phyloP scores from a whole-genome alignment of 208 protist species.

The Leishmania braziliensis region DNA sequence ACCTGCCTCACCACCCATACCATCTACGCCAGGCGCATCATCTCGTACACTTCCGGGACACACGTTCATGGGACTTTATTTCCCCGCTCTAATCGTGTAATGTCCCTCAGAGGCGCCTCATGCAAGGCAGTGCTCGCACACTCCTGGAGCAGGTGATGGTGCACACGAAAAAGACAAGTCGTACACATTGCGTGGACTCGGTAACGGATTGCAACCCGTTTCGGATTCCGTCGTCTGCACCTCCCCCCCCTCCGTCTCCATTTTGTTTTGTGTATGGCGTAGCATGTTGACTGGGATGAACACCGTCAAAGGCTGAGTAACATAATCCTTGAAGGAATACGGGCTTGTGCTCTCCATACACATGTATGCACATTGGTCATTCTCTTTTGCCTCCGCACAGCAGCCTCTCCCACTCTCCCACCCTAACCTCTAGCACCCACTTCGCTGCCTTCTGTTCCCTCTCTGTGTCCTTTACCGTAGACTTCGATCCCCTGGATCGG shows the following conservation, averaged over 20 bases:
- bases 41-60: conserved; percentile 23
- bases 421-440: background rate
- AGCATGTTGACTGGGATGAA: background rate
- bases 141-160: background rate
- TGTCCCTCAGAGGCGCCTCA: background rate
- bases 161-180: background rate
- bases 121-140: no score
- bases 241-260: background rate
- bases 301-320: background rate
- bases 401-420: background rate
- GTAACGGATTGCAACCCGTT: background rate
- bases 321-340: background rate
- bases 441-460: background rate
- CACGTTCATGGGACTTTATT: conserved; percentile 33
- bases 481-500: background rate
- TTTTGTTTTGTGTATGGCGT: background rate
- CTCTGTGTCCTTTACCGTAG: background rate
- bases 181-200: background rate
- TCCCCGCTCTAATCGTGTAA: conserved; percentile 19
- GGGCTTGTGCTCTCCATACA: background rate
- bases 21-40: background rate
- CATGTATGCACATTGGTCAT: background rate
- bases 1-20: background rate
- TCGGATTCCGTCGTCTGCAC: background rate
- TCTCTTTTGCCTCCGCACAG: conserved; percentile 3